Conservation (phyloP, 768 basidiomycete species). For the Tulasnella sp. region DNA sequence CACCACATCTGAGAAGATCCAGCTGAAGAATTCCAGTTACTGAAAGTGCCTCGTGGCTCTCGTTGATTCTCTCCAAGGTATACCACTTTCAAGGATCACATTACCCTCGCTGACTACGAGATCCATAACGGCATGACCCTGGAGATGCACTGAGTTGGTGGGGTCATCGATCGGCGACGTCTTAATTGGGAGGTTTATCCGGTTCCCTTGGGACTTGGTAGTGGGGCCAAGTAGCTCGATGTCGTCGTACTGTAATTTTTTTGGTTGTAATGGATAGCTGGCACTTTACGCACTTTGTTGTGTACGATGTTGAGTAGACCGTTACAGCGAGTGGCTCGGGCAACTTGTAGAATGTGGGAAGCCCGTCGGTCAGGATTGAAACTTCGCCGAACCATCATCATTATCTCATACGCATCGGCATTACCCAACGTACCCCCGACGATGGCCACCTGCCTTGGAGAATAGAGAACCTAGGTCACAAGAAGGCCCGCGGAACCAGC, state of each 20-base stretch:
- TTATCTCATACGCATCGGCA: neutral
- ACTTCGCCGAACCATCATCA: neutral
- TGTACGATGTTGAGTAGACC: neutral
- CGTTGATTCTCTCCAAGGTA: neutral
- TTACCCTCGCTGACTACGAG: conserved; percentile 89
- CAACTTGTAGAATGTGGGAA: conserved; percentile 12
- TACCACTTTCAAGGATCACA: conserved; percentile 88
- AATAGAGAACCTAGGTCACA: neutral
- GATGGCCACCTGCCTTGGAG: neutral
- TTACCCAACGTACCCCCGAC: neutral
- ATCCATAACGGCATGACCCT: conserved; percentile 92
- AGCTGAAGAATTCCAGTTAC: conserved; percentile 70
- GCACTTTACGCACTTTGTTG: neutral
- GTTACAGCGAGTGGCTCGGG: neutral
- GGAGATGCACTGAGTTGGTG: conserved; percentile 74
- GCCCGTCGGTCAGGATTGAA: neutral
- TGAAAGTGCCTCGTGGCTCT: neutral
- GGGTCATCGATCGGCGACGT: conserved; percentile 4
- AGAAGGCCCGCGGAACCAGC: neutral
- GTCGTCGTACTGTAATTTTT: no score
- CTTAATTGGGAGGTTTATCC: neutral
- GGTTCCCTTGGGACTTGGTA: neutral
- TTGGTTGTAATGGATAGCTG: no score
- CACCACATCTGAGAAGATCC: conserved; percentile 81
- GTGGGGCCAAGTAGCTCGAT: neutral